phyloP scores from a whole-genome alignment of 2,329 filamentous ascomycete genomes.

The Hypoxylon sp. region DNA sequence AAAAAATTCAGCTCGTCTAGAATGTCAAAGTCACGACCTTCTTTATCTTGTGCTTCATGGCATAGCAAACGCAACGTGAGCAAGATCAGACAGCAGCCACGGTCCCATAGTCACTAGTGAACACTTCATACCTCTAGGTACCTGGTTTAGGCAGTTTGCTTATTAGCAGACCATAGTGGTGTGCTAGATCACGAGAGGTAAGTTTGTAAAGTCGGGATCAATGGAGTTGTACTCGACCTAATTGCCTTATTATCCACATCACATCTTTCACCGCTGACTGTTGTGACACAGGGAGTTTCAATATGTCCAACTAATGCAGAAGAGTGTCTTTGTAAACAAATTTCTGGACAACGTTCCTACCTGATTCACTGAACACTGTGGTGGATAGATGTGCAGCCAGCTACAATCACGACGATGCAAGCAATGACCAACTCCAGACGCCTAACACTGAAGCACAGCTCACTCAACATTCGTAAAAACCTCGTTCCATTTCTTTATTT shows the following conservation, averaged over 20 bases:
- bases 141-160: not conserved
- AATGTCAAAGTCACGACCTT: not conserved
- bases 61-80: conserved; percentile 10
- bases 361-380: not conserved
- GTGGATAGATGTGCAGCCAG: conserved; percentile 15
- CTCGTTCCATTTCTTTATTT: not conserved
- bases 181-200: not conserved
- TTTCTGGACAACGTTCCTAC: too few relatives aligned
- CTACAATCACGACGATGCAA: conserved; percentile 15
- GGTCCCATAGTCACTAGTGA: not conserved
- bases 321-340: conserved; percentile 31
- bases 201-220: not conserved
- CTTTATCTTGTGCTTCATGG: not conserved
- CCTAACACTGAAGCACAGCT: conserved; percentile 11
- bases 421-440: conserved; percentile 9
- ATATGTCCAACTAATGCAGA: not conserved
- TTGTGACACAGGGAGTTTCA: conserved; percentile 11
- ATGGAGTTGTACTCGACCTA: conserved; percentile 5
- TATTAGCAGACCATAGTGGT: not conserved
- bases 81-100: not conserved
- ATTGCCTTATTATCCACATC: conserved; percentile 3
- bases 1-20: not conserved
- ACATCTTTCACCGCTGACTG: conserved; percentile 22
- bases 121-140: not conserved
- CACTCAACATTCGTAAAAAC: conserved; percentile 1